Evolutionary conservation across 2,329 filamentous ascomycete genomes (phyloP).

Genomic region (Aurifilum marmelostoma): DNA sequence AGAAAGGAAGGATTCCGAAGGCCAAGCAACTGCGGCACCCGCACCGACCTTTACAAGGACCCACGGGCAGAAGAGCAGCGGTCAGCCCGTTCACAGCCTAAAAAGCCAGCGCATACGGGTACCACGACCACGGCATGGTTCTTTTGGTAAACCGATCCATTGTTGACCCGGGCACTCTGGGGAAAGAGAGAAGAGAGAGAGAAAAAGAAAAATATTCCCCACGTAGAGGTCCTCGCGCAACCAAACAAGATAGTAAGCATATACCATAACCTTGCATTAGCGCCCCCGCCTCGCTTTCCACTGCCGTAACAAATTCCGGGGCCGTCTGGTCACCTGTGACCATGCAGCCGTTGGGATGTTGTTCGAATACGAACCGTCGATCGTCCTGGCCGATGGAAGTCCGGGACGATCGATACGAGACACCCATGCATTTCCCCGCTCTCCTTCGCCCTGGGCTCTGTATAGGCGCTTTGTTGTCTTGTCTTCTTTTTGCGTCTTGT

Average conservation of each 20-base stretch:
- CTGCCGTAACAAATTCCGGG: not conserved
- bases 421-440: not conserved
- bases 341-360: not conserved
- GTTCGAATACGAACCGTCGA: conserved; percentile 26
- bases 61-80: not conserved
- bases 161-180: too few relatives aligned
- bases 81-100: not conserved
- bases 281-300: not conserved
- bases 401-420: conserved; percentile 8
- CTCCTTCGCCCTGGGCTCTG: not conserved
- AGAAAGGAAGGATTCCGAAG: not conserved
- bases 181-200: not conserved
- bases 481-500: not conserved
- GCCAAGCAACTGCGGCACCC: not conserved
- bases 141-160: not conserved
- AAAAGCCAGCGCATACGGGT: not conserved
- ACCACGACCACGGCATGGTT: not conserved
- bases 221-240: not conserved
- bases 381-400: conserved; percentile 18
- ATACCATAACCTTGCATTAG: conserved; percentile 3
- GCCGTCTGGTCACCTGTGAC: not conserved
- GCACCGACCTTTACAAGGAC: too few relatives aligned
- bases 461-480: not conserved
- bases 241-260: not conserved
- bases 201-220: not conserved